phyloP scores from a whole-genome alignment of 371 early-diverging fungal species.

The Racocetra persica region DNA sequence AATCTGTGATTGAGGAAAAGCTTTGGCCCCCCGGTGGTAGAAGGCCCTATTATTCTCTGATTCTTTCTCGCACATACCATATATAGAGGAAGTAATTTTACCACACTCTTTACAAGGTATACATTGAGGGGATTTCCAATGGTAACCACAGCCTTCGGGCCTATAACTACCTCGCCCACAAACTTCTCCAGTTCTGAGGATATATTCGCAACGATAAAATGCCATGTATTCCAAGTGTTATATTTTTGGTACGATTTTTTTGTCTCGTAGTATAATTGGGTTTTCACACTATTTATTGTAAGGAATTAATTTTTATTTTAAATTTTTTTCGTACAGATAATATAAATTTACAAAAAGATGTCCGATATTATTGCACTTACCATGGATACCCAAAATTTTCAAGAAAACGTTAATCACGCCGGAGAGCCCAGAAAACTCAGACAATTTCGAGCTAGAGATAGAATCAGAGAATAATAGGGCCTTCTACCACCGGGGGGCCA shows the following conservation, averaged over 20 bases:
- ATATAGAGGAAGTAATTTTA: too few species aligned
- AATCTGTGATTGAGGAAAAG: neutral
- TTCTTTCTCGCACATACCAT: too few species aligned
- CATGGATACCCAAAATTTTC: too few species aligned
- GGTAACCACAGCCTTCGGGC: constrained; percentile 24
- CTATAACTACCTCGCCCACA: constrained; percentile 25
- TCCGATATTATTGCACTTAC: neutral
- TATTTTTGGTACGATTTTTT: neutral
- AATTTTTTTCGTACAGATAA: constrained; percentile 25
- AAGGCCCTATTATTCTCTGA: too few species aligned
- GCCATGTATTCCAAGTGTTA: too few species aligned
- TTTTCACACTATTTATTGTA: neutral
- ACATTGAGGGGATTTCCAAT: constrained; percentile 35
- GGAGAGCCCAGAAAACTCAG: too few species aligned
- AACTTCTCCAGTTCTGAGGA: neutral
- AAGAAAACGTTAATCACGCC: too few species aligned
- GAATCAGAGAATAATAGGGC: too few species aligned
- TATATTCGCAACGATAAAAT: constrained; percentile 12
- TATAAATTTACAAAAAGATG: constrained; percentile 18
- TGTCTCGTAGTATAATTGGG: too few species aligned
- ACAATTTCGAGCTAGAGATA: too few species aligned
- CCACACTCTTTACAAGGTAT: neutral
- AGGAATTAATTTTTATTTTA: constrained; percentile 42
- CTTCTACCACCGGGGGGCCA: too few species aligned
- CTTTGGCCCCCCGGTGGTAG: too few species aligned